Evolutionary conservation across 306 rosid species (phyloP), one percentile per base, ranked within the genome.

Genomic region (Cicer bijugum): DNA sequence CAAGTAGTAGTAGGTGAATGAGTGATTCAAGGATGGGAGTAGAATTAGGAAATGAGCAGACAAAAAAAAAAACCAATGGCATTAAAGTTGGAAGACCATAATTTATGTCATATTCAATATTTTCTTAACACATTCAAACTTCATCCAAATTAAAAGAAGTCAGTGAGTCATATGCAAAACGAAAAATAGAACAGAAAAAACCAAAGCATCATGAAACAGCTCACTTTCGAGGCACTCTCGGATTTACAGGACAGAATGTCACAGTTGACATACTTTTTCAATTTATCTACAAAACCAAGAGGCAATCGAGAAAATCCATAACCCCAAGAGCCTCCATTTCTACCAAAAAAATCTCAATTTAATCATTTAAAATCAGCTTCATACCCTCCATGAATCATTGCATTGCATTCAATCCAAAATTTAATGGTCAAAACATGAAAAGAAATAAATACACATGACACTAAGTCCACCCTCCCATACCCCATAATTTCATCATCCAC

Each of bases 1-100:
- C 17, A 43, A 56, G 80, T 43, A 55, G 35, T 60, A 67, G 7
- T 2, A 33, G 59, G 60, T 43, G 60, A 67, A 28, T 10, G 28
- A 44, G 40, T 28, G 46, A 66, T 55, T 9, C 60, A 76, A 43
- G 11, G 64, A 46, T 12, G 28, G 64, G 19, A 28, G 33, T n/a
- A 12, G 65, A 52, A 56, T 51, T 19, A 12, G 56, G 46, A 75
- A 64, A 15, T 75, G 66, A 17, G 72, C 12, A 50, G 52, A 63
- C 43, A 38, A 50, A 39, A 4, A 55, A 55, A 55, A 55, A 75
- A 50, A 15, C 52, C 55, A 47, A 39, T 11, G 14, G 33, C 51
- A 19, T 38, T 17, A 5, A 76, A 7, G 16, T n/a, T 76, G 7
- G 12, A 67, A 37, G 35, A 42, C 46, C 37, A 51, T 47, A 4